A percentile compares a stretch with the other conserved stretches of the same genome.
phyloP scores from a whole-genome alignment of 116 monocot genomes.

The Papilionanthe hybrid region DNA sequence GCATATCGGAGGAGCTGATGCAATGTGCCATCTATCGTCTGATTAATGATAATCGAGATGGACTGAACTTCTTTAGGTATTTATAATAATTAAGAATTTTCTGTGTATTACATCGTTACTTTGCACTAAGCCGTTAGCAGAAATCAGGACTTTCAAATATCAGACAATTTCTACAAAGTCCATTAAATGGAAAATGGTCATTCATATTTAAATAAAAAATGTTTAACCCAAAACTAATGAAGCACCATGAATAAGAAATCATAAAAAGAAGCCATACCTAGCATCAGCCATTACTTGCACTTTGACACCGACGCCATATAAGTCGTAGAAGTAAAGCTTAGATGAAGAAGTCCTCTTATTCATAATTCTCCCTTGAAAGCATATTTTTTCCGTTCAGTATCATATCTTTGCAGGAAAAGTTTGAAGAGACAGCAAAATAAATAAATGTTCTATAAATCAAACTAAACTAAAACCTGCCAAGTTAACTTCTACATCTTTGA shows the following conservation, averaged over 20 bases:
- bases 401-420: neutral
- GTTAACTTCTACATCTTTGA: slow-evolving; percentile 55
- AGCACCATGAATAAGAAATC: neutral
- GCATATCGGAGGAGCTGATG: too few relatives aligned
- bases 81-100: too few relatives aligned
- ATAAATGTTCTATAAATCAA: neutral
- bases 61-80: too few relatives aligned
- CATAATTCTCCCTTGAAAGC: slow-evolving; percentile 73
- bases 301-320: slow-evolving; percentile 64
- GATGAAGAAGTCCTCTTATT: slow-evolving; percentile 73
- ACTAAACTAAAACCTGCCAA: slow-evolving; percentile 50
- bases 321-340: slow-evolving; percentile 87
- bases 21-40: too few relatives aligned
- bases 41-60: too few relatives aligned
- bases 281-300: slow-evolving; percentile 97
- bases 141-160: too few relatives aligned
- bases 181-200: neutral
- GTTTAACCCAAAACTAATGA: neutral
- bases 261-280: slow-evolving; percentile 39
- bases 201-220: neutral
- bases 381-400: neutral
- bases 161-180: too few relatives aligned
- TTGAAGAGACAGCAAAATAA: neutral
- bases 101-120: too few relatives aligned
- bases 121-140: too few relatives aligned